A percentile compares a stretch with the other conserved stretches of the same genome.
phyloP scores from a whole-genome alignment of 352 stramenopile genomes.

The Globisporangium nunn region DNA sequence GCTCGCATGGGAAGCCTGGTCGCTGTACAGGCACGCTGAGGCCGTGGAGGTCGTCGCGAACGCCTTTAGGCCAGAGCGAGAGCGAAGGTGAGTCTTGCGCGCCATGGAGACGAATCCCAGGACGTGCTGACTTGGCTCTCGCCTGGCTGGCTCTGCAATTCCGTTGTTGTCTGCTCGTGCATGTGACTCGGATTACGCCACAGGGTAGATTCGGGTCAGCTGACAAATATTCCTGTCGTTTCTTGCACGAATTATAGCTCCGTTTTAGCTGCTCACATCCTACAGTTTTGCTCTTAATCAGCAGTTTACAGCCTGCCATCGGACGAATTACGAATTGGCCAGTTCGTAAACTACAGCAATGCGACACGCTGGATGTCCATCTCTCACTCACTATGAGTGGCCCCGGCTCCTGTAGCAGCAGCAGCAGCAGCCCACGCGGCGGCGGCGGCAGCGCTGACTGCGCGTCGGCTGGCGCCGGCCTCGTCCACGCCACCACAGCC shows the following conservation, averaged over 20 bases:
- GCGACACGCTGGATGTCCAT: background rate
- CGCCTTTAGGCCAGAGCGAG: no score
- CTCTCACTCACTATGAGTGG: background rate
- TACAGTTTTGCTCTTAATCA: background rate
- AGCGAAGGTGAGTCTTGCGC: no score
- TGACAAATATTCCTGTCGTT: background rate
- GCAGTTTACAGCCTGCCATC: background rate
- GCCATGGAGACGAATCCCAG: no score
- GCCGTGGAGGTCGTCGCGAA: no score
- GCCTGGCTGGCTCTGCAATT: background rate
- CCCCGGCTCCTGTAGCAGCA: background rate
- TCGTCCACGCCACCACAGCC: slow-evolving; percentile 6
- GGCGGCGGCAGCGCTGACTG: no score
- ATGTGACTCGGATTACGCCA: background rate
- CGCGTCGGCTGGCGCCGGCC: background rate
- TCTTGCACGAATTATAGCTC: background rate
- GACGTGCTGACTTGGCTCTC: no score
- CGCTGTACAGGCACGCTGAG: no score
- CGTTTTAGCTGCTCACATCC: background rate
- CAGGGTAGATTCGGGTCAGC: no score
- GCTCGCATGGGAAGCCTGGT: no score
- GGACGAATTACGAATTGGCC: background rate
- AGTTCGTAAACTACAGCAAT: background rate
- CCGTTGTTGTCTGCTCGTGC: background rate
- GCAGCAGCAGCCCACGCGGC: no score